phyloP scores from a whole-genome alignment of 306 rosid species.

The Corylus avellana region DNA sequence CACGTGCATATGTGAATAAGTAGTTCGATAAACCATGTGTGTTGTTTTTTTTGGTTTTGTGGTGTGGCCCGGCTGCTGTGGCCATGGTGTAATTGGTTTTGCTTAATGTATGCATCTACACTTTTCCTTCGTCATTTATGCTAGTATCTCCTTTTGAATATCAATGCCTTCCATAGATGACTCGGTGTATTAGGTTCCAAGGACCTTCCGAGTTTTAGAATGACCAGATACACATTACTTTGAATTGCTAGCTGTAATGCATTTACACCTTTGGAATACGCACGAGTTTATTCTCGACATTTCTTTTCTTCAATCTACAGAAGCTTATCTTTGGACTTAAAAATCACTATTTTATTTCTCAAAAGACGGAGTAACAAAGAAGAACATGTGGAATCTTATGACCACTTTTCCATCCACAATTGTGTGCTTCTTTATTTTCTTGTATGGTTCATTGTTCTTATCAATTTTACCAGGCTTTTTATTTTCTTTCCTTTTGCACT shows the following conservation, averaged over 20 bases:
- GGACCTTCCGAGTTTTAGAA: not conserved
- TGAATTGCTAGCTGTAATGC: not conserved
- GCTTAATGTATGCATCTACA: not conserved
- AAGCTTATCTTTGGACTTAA: not conserved
- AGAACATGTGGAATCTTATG: not conserved
- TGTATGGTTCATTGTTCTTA: not conserved
- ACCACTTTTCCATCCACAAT: constrained; percentile 1
- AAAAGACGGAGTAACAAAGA: not conserved
- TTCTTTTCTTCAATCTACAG: not conserved
- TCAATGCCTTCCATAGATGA: not conserved
- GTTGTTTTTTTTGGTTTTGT: no score
- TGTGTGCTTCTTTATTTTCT: not conserved
- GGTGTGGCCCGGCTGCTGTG: not conserved
- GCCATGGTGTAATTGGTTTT: not conserved
- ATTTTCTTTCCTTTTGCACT: not conserved
- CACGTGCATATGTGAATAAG: not conserved
- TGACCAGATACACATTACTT: not conserved
- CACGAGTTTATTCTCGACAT: no score
- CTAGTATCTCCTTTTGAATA: not conserved
- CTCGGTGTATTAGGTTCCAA: not conserved
- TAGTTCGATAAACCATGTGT: not conserved
- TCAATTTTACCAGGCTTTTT: not conserved
- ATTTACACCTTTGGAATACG: not conserved
- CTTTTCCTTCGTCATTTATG: not conserved
- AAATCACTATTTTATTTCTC: not conserved